Evolutionary conservation across 495 filamentous ascomycete genomes (phyloP), one percentile per base, ranked within the genome.

Genomic region (Talaromyces nanjingensis): DNA sequence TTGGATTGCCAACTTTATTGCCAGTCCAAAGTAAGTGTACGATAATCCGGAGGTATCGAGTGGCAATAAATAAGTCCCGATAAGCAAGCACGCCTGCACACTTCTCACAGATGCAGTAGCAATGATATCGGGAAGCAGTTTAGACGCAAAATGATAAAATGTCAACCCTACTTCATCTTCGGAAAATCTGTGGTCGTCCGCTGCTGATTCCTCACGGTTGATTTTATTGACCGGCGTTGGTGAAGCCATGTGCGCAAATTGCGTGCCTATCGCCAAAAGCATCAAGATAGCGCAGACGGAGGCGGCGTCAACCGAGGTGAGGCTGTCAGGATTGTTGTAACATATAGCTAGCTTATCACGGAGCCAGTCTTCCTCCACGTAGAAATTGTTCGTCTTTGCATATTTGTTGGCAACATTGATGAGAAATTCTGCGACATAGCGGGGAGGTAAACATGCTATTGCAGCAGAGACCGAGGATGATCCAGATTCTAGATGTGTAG

Each of bases 191-290:
- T 80, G 76, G 53, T 79, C 78, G 29, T 77, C 75, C 7, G 68
- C 67, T 27, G 68, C 64, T 1, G 72, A 65, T 34, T 71, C 63
- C 29, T 72, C 71, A 2, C 66, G 62, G 0, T 73, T 70, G 25
- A 76, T 57, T 11, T 74, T 72, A 54, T 79, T 79, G 31, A 79
- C 73, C 0, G 78, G 76, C 0, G 71, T 79, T 16, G 73, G 65
- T 6, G 77, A 78, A 62, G 78, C 79, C 76, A 84, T 81, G 63
- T 84, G 77, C 2, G 79, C 79, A 66, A 81, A 84, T 64, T 84
- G 81, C 3, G 80, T 82, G n/a, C 81, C 81, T 9, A 84, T 76
- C 1, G 81, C 81, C 6, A 84, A 66, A 2, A 80, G 74, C 77
- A 81, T 81, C 34, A 83, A 66, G 12, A 84, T 75, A n/a, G 76